phyloP scores from a whole-genome alignment of 192 early-diverging fungal species.

The Coemansia sp. region DNA sequence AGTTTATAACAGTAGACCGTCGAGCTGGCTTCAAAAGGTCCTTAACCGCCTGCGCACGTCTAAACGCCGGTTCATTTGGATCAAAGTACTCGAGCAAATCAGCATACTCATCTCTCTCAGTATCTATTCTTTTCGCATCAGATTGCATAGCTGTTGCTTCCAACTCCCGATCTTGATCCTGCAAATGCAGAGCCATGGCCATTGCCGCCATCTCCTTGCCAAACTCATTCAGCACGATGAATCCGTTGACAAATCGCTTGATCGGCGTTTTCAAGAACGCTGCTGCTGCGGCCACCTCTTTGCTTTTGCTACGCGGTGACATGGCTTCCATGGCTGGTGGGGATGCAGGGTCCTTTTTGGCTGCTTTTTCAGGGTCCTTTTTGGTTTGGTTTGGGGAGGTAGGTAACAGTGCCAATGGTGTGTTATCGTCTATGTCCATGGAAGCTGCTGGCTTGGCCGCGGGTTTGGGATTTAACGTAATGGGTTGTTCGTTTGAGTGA shows the following conservation, averaged over 20 bases:
- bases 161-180: constrained; percentile 33
- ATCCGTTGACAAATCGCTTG: constrained; percentile 59
- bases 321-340: neutral
- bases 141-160: neutral
- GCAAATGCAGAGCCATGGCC: constrained; percentile 53
- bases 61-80: constrained; percentile 33
- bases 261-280: constrained; percentile 37
- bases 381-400: neutral
- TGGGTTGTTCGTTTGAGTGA: neutral
- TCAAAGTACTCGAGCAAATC: constrained; percentile 48
- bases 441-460: neutral
- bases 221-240: constrained; percentile 62
- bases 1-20: neutral
- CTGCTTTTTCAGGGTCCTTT: too few relatives aligned
- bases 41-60: constrained; percentile 11
- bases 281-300: constrained; percentile 17
- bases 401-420: neutral
- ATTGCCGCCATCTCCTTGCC: constrained; percentile 63
- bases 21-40: constrained; percentile 1
- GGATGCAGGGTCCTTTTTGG: too few relatives aligned
- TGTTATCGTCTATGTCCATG: neutral
- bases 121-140: neutral
- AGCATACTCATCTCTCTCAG: constrained; percentile 24
- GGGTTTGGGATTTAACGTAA: constrained; percentile 1
- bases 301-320: neutral